Evolutionary conservation across 148 eudicot species (phyloP).

Genomic region (Polygonum maritimum): DNA sequence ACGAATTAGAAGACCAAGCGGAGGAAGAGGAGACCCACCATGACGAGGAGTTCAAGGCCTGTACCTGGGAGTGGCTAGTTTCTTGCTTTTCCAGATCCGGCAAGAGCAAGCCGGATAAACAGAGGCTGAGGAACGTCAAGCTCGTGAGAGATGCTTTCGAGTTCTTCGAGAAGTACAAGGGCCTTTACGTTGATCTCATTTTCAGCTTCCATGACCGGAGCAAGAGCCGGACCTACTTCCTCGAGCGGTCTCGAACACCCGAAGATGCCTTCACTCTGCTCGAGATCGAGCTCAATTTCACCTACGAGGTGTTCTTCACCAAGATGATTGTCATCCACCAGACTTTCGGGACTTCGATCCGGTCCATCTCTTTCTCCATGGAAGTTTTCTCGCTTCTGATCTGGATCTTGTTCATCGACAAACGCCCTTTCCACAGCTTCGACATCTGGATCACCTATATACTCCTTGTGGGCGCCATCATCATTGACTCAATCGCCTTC

Average conservation of each 20-base stretch:
- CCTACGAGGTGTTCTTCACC: slow-evolving; percentile 39
- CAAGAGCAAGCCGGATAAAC: too few species aligned
- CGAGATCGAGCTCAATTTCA: slow-evolving; percentile 43
- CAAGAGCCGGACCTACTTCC: slow-evolving; percentile 32
- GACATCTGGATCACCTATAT: slow-evolving; percentile 26
- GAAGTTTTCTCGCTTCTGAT: slow-evolving; percentile 16
- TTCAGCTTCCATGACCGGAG: slow-evolving; percentile 36
- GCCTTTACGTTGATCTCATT: slow-evolving; percentile 43
- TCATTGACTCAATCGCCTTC: slow-evolving; percentile 26
- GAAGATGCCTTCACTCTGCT: slow-evolving; percentile 41
- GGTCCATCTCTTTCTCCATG: slow-evolving; percentile 11
- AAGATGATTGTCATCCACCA: slow-evolving; percentile 26
- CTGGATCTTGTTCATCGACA: slow-evolving; percentile 5
- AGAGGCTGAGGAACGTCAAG: slow-evolving; percentile 16
- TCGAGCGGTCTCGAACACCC: slow-evolving; percentile 11
- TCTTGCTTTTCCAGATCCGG: not conserved
- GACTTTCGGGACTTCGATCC: slow-evolving; percentile 14
- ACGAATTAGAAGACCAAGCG: not conserved
- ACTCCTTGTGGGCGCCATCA: slow-evolving; percentile 20
- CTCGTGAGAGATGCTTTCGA: slow-evolving; percentile 23
- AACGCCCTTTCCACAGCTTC: not conserved
- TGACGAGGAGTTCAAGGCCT: not conserved
- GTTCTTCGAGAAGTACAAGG: slow-evolving; percentile 33
- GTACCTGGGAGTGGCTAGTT: not conserved
- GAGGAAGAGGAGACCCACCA: not conserved